Base-by-base conservation (phyloP, 225 moss, liverwort and hornwort genomes). In the Rhytidiadelphus loreus region DNA sequence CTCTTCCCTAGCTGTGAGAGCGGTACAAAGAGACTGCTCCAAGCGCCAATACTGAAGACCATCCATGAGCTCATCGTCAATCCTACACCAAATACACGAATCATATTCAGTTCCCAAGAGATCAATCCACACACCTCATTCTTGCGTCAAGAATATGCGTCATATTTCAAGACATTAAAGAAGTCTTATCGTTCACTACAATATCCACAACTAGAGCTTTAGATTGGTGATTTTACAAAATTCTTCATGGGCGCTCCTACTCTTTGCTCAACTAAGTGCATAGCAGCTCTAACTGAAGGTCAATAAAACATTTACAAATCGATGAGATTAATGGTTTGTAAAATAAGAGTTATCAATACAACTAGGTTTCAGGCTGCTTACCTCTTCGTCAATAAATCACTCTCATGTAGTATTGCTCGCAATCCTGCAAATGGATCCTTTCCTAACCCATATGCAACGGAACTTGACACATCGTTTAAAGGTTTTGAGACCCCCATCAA, bases 11-110 rank as follows among this genome's bases (percentile, higher is more conserved):
- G 65, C 78, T 55, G 87, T 85, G 78, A 95, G 77, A 37, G 96
- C 88, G 80, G 82, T 93, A 85, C 96, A 97, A 55, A 99, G 96
- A 25, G 93, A 90, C 89, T 91, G 92, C 91, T 99, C 99, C 81
- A 97, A 94, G 89, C 91, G 86, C 99, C 99, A 99, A 90, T 99
- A 99, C 87, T 96, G 84, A 6, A 96, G 86, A 81, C 99, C 99
- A 90, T 96, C 95, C 80, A 55, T 91, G 39, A 99, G 92, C 93
- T 96, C 96, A 53, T 93, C 91, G 82, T 94, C 92, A 88, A 99
- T 99, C 85, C 93, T 91, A 72, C 90, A 91, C 44, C 44, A 74
- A 83, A 80, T 35, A n/a, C 61, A 83, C 26, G 59, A 56, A n/a
- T 84, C 76, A 75, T 50, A 78, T 30, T 83, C 82, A 86, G n/a